These are phyloP conservation scores for Coemansia sp. DNA, from an alignment of 192 early-diverging fungal species.

Conservation along the genomic window DNA sequence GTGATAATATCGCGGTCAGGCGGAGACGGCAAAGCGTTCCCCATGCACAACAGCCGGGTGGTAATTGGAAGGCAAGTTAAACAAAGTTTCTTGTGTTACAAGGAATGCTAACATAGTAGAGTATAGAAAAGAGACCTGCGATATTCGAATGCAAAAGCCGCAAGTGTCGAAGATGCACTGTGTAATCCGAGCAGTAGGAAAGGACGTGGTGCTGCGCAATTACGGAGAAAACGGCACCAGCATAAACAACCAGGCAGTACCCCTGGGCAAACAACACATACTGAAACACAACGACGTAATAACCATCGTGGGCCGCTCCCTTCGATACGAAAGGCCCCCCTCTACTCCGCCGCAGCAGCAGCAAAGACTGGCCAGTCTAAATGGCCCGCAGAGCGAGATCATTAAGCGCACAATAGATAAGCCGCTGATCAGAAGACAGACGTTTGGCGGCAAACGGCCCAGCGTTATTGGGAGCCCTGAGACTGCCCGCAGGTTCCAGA, in stretches of 20 bases:
- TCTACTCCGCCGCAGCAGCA: background rate
- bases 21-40: constrained; percentile 44
- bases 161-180: constrained; percentile 51
- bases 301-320: constrained; percentile 40
- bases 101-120: too few species aligned
- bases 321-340: constrained; percentile 33
- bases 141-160: constrained; percentile 43
- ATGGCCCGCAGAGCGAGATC: constrained; percentile 9
- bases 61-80: constrained; percentile 41
- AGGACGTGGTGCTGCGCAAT: constrained; percentile 30
- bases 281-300: constrained; percentile 33
- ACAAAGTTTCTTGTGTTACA: too few species aligned
- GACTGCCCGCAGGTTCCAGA: constrained; percentile 25
- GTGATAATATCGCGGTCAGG: constrained; percentile 44
- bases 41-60: constrained; percentile 35
- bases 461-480: constrained; percentile 4
- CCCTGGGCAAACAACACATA: constrained; percentile 17
- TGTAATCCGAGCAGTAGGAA: constrained; percentile 15
- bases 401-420: background rate
- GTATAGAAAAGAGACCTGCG: constrained; percentile 42
- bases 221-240: constrained; percentile 34
- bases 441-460: background rate
- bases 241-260: constrained; percentile 8
- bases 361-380: constrained; percentile 10
- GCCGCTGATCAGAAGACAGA: background rate